Evolutionary conservation across 768 basidiomycete genomes (phyloP), one percentile per base, ranked within the genome.

Genomic region (Boletus insuetus): DNA sequence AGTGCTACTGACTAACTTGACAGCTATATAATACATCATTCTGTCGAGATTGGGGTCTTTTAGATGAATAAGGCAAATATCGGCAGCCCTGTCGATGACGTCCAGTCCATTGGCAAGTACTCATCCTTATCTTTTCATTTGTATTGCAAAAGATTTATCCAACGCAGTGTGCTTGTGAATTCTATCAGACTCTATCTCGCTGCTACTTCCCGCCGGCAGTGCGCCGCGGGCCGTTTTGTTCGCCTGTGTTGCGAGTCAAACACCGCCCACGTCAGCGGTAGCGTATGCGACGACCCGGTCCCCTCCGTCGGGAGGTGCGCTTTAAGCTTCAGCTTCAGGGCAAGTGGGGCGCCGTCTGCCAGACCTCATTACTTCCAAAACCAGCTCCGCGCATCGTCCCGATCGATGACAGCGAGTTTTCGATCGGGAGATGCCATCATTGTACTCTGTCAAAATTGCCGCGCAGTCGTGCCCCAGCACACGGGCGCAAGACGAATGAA

Each of bases 401-500:
- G 62, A 62, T 62, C 49, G 49, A 49, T 47, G 47, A 58, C 58
- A 64, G 58, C 57, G 51, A 59, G 31, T n/a, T 34, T 52, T 62
- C 60, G 60, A 61, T 61, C 60, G 50, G 47, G 48, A 63, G 51
- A 63, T 61, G 51, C 43, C 60, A 58, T 62, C 50, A 62, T 19
- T 17, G 37, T 12, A 22, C 29, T n/a, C 60, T 48, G 59, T 48
- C 55, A 49, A 51, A 49, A 20, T 31, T 49, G 46, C 19, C 26
- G n/a, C 22, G 34, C 32, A 20, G 20, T 50, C 20, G 35, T 43
- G 34, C 34, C 13, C 12, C 34, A 35, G 34, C 49, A 38, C 17
- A 16, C 35, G 46, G 42, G 46, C 37, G 54, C 46, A 40, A 57
- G 38, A 45, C 22, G n/a, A 49, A 22, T 29, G 29, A 6, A 42